Conservation (phyloP, 352 stramenopile species). For the Globisporangium paddicum region DNA sequence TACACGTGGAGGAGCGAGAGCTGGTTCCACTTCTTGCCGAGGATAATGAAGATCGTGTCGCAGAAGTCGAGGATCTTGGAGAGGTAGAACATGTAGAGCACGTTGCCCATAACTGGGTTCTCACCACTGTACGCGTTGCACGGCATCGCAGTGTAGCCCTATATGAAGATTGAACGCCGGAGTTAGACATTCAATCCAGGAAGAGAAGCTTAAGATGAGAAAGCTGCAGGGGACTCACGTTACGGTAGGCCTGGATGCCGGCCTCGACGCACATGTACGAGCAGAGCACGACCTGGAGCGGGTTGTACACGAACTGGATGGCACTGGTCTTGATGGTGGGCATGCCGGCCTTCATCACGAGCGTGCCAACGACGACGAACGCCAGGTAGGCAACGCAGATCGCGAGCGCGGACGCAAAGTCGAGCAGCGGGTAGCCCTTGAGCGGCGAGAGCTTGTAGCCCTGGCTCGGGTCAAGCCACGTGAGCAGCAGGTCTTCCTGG, state of each 20-base stretch:
- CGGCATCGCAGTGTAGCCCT: conserved; percentile 86
- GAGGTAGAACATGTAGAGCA: conserved; percentile 98
- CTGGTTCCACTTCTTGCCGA: conserved; percentile 97
- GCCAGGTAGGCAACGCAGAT: conserved; percentile 56
- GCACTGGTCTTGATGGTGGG: conserved; percentile 66
- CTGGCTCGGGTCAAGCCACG: conserved; percentile 40
- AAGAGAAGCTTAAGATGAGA: not conserved
- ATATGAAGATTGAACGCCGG: not conserved
- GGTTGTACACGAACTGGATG: conserved; percentile 97
- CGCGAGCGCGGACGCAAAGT: conserved; percentile 55
- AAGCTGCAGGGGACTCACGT: conserved; percentile 34
- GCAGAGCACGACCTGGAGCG: conserved; percentile 94
- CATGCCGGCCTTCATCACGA: conserved; percentile 75
- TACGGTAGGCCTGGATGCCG: conserved; percentile 89
- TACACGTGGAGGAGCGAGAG: conserved; percentile 98
- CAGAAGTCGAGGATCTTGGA: conserved; percentile 94
- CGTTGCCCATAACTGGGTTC: conserved; percentile 91
- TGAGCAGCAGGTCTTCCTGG: conserved; percentile 38
- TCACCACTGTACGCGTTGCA: conserved; percentile 90
- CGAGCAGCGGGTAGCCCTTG: conserved; percentile 32
- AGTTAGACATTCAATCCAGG: not conserved
- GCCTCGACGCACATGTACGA: conserved; percentile 97
- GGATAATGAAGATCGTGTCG: conserved; percentile 98
- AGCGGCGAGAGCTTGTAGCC: conserved; percentile 44
- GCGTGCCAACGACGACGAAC: conserved; percentile 66